phyloP scores from a whole-genome alignment of 2,329 filamentous ascomycete genomes.

The Diplocarpon rosae region DNA sequence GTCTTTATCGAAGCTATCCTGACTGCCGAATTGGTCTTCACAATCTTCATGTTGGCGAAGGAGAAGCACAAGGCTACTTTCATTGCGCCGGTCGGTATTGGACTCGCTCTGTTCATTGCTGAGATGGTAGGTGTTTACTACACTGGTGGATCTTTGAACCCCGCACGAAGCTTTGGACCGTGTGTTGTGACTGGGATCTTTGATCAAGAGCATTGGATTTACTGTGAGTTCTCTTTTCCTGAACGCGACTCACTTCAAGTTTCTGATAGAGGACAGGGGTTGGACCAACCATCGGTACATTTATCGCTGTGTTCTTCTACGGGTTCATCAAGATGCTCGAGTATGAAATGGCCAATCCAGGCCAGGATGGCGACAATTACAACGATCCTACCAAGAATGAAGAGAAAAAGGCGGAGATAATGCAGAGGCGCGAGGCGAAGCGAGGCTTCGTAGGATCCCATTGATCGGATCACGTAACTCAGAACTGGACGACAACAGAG shows the following conservation, averaged over 20 bases:
- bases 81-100: conserved; percentile 37
- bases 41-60: conserved; percentile 35
- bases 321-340: conserved; percentile 39
- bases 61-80: conserved; percentile 36
- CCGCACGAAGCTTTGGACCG: conserved; percentile 35
- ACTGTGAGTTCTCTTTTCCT: conserved; percentile 22
- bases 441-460: conserved; percentile 1
- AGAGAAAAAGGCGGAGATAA: conserved; percentile 27
- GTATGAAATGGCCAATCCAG: conserved; percentile 40
- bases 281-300: conserved; percentile 38
- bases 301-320: conserved; percentile 40
- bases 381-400: conserved; percentile 36
- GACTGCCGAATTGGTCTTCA: conserved; percentile 38
- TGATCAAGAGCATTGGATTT: conserved; percentile 38
- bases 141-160: conserved; percentile 39
- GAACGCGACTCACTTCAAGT: not conserved
- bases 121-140: conserved; percentile 31
- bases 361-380: conserved; percentile 33
- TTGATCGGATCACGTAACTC: not conserved
- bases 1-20: conserved; percentile 39
- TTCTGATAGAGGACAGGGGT: conserved; percentile 27
- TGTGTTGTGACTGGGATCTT: conserved; percentile 34
- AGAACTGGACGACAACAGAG: too few relatives aligned
- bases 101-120: conserved; percentile 36
- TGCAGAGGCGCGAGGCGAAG: conserved; percentile 22